Base-by-base conservation (phyloP, 176 grass and related monocot species). In the Phyllostachys edulis region DNA sequence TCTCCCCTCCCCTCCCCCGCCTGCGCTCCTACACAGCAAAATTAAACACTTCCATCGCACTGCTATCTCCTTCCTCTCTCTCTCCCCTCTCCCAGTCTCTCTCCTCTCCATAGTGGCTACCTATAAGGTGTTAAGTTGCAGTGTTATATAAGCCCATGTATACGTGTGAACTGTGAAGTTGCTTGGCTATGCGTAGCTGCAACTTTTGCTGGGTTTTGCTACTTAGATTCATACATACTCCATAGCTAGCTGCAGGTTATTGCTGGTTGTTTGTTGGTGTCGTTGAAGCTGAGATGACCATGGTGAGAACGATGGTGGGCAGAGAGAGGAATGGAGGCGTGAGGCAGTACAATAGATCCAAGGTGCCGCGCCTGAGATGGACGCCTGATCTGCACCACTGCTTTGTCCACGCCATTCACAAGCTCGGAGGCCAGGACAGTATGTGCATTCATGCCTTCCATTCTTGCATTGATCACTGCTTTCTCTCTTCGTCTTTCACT, bases 371-470 rank as follows among this genome's bases (percentile, higher is more conserved):
- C 38, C 85, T 96, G 36, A 80, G 93, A 73, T 99, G 96, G 96
- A 99, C 89, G 16, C 85, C 91, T 51, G 93, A 92, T 16, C 96
- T 99, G 61, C 96, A 99, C 84, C 96, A 86, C 79, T 93, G 93
- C 89, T 99, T 99, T 66, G 85, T 99, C 75, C 89, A 94, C 29
- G 96, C 96, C 86, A 92, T 99, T 17, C 87, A 89, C 71, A 93
- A 78, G 62, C 96, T 99, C 81, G 96, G 96, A 29, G 96, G 93
- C 87, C 93, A 93, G 42, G 87, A 94, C 59, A 99, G 96, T 99
- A 90, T 71, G 69, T 73, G 36, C 49, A 9, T 80, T 18, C 34
- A 14, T 9, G 15, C 15, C 4, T 27, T 46, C 57, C 21, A 18
- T 29, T 67, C 40, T 45, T 68, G 57, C 9, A 60, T 24, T 4